Base-by-base conservation (phyloP, 1,139 yeast species). In the Blastobotrys petasosporus region DNA sequence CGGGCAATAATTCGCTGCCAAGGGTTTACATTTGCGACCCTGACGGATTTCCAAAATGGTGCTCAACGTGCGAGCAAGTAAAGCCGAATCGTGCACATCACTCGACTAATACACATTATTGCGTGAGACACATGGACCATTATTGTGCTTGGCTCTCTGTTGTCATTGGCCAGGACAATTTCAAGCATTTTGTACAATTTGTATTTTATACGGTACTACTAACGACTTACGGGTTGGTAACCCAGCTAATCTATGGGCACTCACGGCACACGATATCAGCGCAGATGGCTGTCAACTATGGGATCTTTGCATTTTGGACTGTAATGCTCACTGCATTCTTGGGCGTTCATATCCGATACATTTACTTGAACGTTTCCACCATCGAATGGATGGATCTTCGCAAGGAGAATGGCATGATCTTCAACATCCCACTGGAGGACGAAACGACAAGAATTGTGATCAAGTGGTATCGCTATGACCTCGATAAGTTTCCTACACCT, bases 91-190 rank as follows among this genome's bases (percentile, higher is more conserved):
- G 97, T 46, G 61, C 70, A 28, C 98, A 92, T 59, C 98, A 92
- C 61, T 86, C 97, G 50, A 80, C 64, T 0, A 67, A 77, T 20
- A 80, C 94, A 54, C 74, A 79, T 9, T 67, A 66, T 44, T 92
- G 98, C 64, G 74, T 85, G 1, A 70, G 92, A 3, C 57, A 58
- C 36, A 68, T 70, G 71, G 74, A 70, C 65, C 98, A 92, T 60
- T 94, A 85, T 65, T 92, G 98, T 62, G 95, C 95, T 0, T 90
- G 97, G 97, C 82, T 92, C 54, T 80, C 92, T 8, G 71, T 77
- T 4, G 86, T 96, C 54, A 79, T 92, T 51, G 98, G 98, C 0
- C 82, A 74, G 62, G 70, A 70, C 37, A 90, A 90, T 63, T 83
- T 82, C 58, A 83, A 85, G 64, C 76, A 71, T 58, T 90, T 87